Base-by-base conservation (phyloP, 306 rosid species). In the Casuarina glauca region DNA sequence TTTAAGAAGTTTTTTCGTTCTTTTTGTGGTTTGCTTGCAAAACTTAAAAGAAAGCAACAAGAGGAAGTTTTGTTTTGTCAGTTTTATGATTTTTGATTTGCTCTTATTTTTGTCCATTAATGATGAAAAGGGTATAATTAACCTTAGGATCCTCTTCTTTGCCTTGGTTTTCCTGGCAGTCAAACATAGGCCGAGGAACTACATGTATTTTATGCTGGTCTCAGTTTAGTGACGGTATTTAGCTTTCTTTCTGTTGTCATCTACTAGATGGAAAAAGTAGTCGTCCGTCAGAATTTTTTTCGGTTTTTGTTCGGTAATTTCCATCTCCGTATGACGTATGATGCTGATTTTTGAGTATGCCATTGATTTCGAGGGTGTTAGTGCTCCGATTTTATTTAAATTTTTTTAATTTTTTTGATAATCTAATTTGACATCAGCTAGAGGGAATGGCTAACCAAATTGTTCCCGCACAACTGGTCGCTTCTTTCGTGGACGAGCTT, bases 401-500 rank as follows among this genome's bases (percentile, higher is more conserved):
- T 17, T 4, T 9, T 9, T 52, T 4, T 12, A 52, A 5, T 61
- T 60, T 10, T 7, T 66, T 66, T 6, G 11, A 66, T 42, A 66
- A 66, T 66, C 32, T 19, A 66, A 43, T 60, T 81, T 81, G 1
- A 19, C 32, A 19, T 57, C 81, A 86, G 93, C 55, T 79, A 81
- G 68, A 89, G 82, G 80, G 81, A 57, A 95, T 91, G 97, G 87
- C 92, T 82, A 82, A 70, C 74, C 92, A 88, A 84, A 80, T 80
- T 53, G 71, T 45, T 77, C 79, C 83, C 44, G 45, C 86, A 67
- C 90, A 85, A 78, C 77, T 83, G 1, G 74, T 80, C 42, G 73
- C 82, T 78, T 70, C 96, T 55, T 90, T 84, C 69, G 98, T 89
- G 57, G 92, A 74, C 63, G 98, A 89, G 80, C 77, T 92, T 1